These are phyloP conservation scores for Colletotrichum sublineola DNA, from an alignment of 2,329 filamentous ascomycete species.

Conservation along the genomic window DNA sequence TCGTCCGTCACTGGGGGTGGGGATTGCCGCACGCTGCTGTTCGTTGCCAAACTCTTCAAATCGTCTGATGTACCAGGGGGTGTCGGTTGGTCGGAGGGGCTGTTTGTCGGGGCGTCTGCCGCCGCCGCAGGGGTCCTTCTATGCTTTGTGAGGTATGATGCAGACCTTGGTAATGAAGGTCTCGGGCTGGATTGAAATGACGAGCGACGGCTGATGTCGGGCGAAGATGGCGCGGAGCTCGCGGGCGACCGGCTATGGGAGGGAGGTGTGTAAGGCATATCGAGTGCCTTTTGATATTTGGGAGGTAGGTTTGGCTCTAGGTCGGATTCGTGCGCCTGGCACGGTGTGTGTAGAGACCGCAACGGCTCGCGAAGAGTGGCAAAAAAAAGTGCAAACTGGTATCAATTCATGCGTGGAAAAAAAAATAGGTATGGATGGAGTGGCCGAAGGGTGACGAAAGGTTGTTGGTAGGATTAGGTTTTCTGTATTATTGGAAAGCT, in stretches of 20 bases:
- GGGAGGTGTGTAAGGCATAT: constrained; percentile 90
- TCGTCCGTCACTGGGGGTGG: constrained; percentile 83
- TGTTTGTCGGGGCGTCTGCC: constrained; percentile 45
- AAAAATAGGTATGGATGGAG: constrained; percentile 6
- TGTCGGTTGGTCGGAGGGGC: constrained; percentile 56
- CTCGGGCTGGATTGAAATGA: constrained; percentile 66
- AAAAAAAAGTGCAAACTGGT: constrained; percentile 34
- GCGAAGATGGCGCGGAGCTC: constrained; percentile 69
- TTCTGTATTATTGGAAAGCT: constrained; percentile 30
- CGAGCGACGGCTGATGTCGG: constrained; percentile 69
- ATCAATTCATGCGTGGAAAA: constrained; percentile 39
- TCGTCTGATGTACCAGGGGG: constrained; percentile 65
- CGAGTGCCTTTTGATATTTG: constrained; percentile 55
- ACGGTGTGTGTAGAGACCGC: constrained; percentile 7
- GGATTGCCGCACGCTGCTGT: constrained; percentile 81
- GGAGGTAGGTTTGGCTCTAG: background rate
- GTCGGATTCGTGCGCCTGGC: constrained; percentile 34
- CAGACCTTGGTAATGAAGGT: constrained; percentile 71
- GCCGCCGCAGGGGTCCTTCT: constrained; percentile 68
- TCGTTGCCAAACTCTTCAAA: constrained; percentile 61
- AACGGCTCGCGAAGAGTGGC: constrained; percentile 7
- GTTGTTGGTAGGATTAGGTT: constrained; percentile 30
- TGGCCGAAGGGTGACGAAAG: constrained; percentile 18
- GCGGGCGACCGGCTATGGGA: constrained; percentile 72
- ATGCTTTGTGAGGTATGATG: constrained; percentile 75